Base-by-base conservation (phyloP, 1,284 basidiomycete genomes). In the Heliocybe sulcata region DNA sequence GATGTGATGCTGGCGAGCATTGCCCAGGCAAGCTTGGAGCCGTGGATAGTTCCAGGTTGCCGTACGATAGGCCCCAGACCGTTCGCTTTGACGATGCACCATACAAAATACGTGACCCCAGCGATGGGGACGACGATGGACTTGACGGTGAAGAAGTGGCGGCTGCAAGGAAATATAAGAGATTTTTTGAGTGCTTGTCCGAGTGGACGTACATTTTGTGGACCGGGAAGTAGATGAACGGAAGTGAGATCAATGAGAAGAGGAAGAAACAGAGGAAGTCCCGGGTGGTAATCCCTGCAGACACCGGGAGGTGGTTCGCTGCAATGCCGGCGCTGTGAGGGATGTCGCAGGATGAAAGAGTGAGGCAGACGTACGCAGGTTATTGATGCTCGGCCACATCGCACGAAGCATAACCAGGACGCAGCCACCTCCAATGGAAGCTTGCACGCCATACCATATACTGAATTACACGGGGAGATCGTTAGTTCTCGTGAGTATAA, bases 251-350 rank as follows among this genome's bases (percentile, higher is more conserved):
- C 45, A 92, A 70, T 82, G 89, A 92, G 75, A 93, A 95, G 58
- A 94, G 73, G 75, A 94, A 85, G 79, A 94, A 95, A 59, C 82
- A 83, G 68, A 93, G 71, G 62, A 89, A 87, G 66, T 88, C 83
- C 38, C 77, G 73, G 1, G 85, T 86, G 50, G 75, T 85, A 14
- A 81, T 89, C 31, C 87, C 87, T 52, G 87, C 82, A 6, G 81
- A 83, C 16, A 73, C 80, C 11, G 89, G 84, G 61, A 92, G 73
- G 38, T 75, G 72, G 71, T 91, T 90, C 35, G 77, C 79, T 83
- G 61, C 45, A 50, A 12, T 12, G 12, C 29, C 12, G 4, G 29
- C 12, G 12, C 12, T 6, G 12, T 31, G 29, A 31, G 29, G 4
- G 4, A 31, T 12, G 12, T n/a, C 29, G 29, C 6, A 12, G 29